Percentiles rank a stretch among this genome's conserved stretches.
These are phyloP conservation scores for Dioszegia aurantiaca DNA, from an alignment of 768 basidiomycete species.

Conservation along the genomic window DNA sequence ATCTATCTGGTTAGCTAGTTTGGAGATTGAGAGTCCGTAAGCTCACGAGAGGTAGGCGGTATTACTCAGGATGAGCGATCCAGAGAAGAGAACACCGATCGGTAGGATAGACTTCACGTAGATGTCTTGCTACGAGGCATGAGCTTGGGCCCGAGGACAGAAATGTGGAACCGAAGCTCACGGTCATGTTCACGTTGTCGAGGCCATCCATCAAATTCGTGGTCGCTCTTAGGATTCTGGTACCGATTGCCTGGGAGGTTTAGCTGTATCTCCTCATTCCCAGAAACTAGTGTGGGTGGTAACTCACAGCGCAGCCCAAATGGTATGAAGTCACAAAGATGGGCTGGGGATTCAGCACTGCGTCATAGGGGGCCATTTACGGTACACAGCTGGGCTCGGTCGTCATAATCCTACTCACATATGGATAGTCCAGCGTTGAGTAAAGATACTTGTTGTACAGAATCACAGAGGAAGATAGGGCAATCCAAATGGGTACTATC, in stretches of 20 bases:
- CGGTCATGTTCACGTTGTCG: slow-evolving; percentile 48
- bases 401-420: slow-evolving; percentile 54
- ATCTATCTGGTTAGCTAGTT: slow-evolving; percentile 54
- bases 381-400: no score
- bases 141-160: background rate
- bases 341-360: slow-evolving; percentile 38
- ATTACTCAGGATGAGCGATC: slow-evolving; percentile 84
- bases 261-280: background rate
- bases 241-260: slow-evolving; percentile 42
- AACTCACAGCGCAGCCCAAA: slow-evolving; percentile 46
- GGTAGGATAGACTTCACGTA: slow-evolving; percentile 84
- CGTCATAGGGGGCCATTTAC: no score
- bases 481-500: slow-evolving; percentile 78
- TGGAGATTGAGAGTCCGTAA: background rate
- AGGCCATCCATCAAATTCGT: slow-evolving; percentile 50
- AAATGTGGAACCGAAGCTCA: slow-evolving; percentile 19
- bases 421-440: slow-evolving; percentile 78
- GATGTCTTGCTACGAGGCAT: slow-evolving; percentile 31
- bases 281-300: no score
- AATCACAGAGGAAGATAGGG: slow-evolving; percentile 80
- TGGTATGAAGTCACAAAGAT: slow-evolving; percentile 50
- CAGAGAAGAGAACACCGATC: slow-evolving; percentile 89
- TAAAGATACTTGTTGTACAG: slow-evolving; percentile 72
- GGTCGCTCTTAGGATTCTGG: slow-evolving; percentile 40
- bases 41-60: slow-evolving; percentile 64